Evolutionary conservation across 768 basidiomycete genomes (phyloP).

Genomic region (Suillus bovinus): DNA sequence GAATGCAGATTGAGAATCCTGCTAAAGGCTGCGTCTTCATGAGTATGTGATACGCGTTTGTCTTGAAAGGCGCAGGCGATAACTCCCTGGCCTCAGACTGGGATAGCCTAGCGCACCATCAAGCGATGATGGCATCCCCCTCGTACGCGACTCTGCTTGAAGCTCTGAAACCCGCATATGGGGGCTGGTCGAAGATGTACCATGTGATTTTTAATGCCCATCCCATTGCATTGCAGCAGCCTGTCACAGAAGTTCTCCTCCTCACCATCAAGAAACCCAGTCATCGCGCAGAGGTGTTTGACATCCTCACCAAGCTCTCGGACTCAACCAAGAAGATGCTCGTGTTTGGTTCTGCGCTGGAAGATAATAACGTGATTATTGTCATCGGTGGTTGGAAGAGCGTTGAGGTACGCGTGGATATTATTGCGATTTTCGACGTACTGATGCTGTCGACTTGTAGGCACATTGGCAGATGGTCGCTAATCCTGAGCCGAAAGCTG

Average conservation of each 20-base stretch:
- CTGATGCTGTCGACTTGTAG: conserved; percentile 11
- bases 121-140: conserved; percentile 7
- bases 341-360: conserved; percentile 23
- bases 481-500: conserved; percentile 9
- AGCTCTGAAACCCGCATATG: conserved; percentile 12
- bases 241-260: conserved; percentile 24
- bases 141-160: conserved; percentile 10
- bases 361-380: conserved; percentile 24
- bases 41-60: conserved; percentile 13
- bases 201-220: conserved; percentile 22
- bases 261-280: conserved; percentile 23
- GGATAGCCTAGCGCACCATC: conserved; percentile 26
- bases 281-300: conserved; percentile 20
- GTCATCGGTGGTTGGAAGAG: conserved; percentile 23
- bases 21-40: conserved; percentile 18
- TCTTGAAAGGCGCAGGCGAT: not conserved
- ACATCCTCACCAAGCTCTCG: conserved; percentile 14
- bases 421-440: not conserved
- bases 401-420: conserved; percentile 23
- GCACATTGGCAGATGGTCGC: conserved; percentile 15
- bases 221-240: conserved; percentile 19
- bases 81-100: conserved; percentile 21
- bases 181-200: conserved; percentile 16
- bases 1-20: conserved; percentile 22
- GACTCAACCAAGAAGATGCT: conserved; percentile 15